A percentile compares a stretch with the other conserved stretches of the same genome.
phyloP scores from a whole-genome alignment of 1,139 yeast genomes.

The Diutina mesorugosa region DNA sequence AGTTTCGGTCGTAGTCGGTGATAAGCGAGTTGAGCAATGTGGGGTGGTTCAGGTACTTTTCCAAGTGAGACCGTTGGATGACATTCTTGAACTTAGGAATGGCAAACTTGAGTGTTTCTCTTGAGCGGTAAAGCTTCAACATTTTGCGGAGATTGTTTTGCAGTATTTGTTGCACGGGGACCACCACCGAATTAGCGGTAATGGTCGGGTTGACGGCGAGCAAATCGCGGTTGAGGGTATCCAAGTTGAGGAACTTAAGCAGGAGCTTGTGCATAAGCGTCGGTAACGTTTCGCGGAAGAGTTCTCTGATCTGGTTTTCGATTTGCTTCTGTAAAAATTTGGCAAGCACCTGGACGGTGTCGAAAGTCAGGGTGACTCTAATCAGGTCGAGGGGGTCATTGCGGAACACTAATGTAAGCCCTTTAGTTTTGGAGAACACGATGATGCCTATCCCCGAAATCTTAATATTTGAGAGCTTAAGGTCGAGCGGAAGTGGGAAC shows the following conservation, averaged over 20 bases:
- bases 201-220: not conserved
- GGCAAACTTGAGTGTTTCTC: constrained; percentile 65
- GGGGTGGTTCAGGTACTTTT: constrained; percentile 27
- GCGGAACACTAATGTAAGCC: constrained; percentile 74
- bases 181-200: not conserved
- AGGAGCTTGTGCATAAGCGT: constrained; percentile 68
- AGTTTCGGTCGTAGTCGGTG: constrained; percentile 11
- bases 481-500: constrained; percentile 66
- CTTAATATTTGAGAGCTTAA: constrained; percentile 60
- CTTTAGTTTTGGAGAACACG: constrained; percentile 72
- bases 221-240: constrained; percentile 5
- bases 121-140: constrained; percentile 57
- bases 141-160: constrained; percentile 51
- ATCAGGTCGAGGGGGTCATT: constrained; percentile 82
- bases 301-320: constrained; percentile 65
- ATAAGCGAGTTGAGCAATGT: constrained; percentile 23
- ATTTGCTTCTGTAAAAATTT: constrained; percentile 71
- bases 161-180: constrained; percentile 12
- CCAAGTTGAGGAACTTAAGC: constrained; percentile 38
- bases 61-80: constrained; percentile 41
- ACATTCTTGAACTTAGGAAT: constrained; percentile 45
- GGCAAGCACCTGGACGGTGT: constrained; percentile 73
- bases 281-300: constrained; percentile 78
- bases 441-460: constrained; percentile 75
- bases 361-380: constrained; percentile 75